Conservation (phyloP, 257 asterid genomes). For the Henckelia pumila region DNA sequence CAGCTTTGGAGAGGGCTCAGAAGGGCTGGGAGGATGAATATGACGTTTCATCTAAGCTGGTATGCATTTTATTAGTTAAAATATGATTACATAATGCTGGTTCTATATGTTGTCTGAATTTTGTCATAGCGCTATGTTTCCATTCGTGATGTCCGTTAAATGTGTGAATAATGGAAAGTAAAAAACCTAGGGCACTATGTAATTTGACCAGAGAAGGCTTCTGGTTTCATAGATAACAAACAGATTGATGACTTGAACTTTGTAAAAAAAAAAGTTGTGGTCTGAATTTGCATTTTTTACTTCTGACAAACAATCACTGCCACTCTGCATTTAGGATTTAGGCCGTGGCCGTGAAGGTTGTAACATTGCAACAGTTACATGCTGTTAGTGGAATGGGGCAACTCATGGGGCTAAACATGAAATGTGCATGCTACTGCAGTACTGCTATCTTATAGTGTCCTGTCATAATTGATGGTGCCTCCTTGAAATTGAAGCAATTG, state of each 20-base stretch:
- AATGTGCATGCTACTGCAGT: neutral
- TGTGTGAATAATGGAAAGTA: neutral
- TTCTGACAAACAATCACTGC: neutral
- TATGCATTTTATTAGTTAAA: slow-evolving; percentile 19
- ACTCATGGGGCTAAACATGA: neutral
- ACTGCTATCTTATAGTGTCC: neutral
- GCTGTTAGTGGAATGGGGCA: neutral
- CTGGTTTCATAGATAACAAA: slow-evolving; percentile 7
- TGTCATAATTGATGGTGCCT: too few relatives aligned
- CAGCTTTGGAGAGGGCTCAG: slow-evolving; percentile 64
- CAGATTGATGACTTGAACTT: neutral
- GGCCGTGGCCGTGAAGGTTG: neutral
- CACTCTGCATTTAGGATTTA: neutral
- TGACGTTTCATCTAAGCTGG: slow-evolving; percentile 83
- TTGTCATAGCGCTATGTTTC: slow-evolving; percentile 4
- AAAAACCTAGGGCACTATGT: neutral
- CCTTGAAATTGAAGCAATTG: too few relatives aligned
- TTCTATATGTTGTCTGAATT: slow-evolving; percentile 7
- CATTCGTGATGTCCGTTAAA: slow-evolving; percentile 10
- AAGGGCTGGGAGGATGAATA: slow-evolving; percentile 88
- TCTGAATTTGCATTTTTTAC: neutral
- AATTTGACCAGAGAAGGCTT: slow-evolving; percentile 20
- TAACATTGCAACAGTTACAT: neutral
- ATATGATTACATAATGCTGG: slow-evolving; percentile 1
- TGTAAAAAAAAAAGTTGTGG: neutral